Evolutionary conservation across 2,329 filamentous ascomycete species (phyloP), one percentile per base, ranked within the genome.

Genomic region (Aspergillus bombycis): DNA sequence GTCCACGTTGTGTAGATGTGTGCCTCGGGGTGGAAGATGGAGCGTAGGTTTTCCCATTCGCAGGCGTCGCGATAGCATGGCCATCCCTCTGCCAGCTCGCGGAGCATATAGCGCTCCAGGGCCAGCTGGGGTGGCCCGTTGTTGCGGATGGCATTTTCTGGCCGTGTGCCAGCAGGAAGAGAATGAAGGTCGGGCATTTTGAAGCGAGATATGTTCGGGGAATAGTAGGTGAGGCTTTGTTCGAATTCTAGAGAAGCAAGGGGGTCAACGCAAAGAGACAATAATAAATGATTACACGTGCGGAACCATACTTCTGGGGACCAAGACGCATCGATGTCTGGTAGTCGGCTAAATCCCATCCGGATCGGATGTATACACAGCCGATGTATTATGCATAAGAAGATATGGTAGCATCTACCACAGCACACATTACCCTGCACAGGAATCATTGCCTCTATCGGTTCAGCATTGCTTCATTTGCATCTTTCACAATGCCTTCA

Each of bases 61-160:
- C 59, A 61, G 21, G 59, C 59, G n/a, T 61, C 59, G 4, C 59
- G 59, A n/a, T 57, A 52, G 26, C 56, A 52, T 3, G 59, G 59
- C 59, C 59, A 61, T 26, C 59, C 53, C n/a, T 61, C 59, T 38
- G 50, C 56, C 9, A 61, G 19, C 16, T 61, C 59, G 21, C 59
- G 59, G 41, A 61, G 46, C n/a, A 32, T 43, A 23, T 48, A 61
- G 3, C 59, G 59, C 10, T 61, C 59, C 21, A 61, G 36, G 12
- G 59, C 56, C 2, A 52, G 36, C 6, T 52, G 50, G 16, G 56
- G 38, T 1, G 32, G n/a, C 10, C 50, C 56, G 11, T 61, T 61
- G 41, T 61, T 46, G 12, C 38, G 43, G 6, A 61, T 28, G 23
- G 50, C 50, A 21, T 57, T 30, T 11, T 30, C 21, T 50, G 59